These are phyloP conservation scores for Aaosphaeria arxii DNA, from an alignment of 2,329 filamentous ascomycete species.

Conservation along the genomic window DNA sequence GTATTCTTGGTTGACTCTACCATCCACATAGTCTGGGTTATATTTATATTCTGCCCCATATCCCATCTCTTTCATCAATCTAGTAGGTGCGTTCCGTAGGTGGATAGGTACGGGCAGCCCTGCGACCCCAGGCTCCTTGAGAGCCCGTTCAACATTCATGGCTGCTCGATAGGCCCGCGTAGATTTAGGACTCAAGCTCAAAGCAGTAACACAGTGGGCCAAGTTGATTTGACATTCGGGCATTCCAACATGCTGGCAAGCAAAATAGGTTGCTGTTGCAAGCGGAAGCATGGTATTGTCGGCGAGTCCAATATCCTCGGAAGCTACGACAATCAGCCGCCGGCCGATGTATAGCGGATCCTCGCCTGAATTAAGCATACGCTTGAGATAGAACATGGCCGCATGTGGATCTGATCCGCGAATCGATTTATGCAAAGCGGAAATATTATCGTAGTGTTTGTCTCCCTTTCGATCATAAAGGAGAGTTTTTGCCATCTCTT, in stretches of 20 bases:
- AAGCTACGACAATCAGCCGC: conserved; percentile 90
- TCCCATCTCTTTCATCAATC: conserved; percentile 87
- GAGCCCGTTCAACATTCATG: conserved; percentile 73
- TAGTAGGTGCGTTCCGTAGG: conserved; percentile 86
- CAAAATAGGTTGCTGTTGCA: conserved; percentile 81
- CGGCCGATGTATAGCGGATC: conserved; percentile 90
- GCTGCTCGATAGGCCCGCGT: conserved; percentile 82
- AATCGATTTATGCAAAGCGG: conserved; percentile 93
- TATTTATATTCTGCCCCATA: conserved; percentile 95
- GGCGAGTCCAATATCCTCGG: conserved; percentile 88
- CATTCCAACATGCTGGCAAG: conserved; percentile 90
- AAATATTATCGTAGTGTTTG: conserved; percentile 97
- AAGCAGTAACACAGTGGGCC: conserved; percentile 79
- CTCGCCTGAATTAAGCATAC: conserved; percentile 94
- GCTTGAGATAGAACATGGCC: conserved; percentile 86
- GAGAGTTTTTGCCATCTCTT: conserved; percentile 81
- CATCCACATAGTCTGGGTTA: conserved; percentile 83
- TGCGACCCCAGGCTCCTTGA: conserved; percentile 81
- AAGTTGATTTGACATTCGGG: conserved; percentile 92
- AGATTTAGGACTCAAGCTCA: conserved; percentile 79
- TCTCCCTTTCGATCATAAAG: conserved; percentile 95
- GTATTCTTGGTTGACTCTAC: conserved; percentile 82
- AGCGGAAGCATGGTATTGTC: conserved; percentile 81
- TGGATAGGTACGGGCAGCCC: conserved; percentile 81
- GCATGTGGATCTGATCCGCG: conserved; percentile 85